Evolutionary conservation across 2,329 filamentous ascomycete genomes (phyloP).

Genomic region (Lachnellula subtilissima): DNA sequence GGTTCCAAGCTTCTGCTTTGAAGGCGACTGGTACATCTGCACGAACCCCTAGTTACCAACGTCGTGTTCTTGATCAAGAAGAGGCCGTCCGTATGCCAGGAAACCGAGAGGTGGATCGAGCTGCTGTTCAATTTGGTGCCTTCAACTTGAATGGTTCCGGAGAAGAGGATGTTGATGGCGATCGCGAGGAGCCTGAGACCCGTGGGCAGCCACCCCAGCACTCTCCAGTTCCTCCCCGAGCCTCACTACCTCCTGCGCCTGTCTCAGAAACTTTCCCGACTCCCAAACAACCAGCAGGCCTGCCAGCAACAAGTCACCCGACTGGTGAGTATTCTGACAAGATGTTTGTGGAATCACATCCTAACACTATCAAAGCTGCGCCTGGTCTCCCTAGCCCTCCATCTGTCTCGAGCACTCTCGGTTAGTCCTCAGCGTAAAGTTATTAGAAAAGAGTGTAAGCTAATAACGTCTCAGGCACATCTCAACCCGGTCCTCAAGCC

Average conservation of each 20-base stretch:
- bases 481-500: conserved; percentile 30
- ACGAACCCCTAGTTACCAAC: conserved; percentile 75
- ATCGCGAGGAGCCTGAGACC: conserved; percentile 92
- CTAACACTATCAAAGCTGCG: conserved; percentile 21
- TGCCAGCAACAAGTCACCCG: conserved; percentile 46
- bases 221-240: conserved; percentile 80
- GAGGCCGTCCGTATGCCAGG: conserved; percentile 98
- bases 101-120: conserved; percentile 88
- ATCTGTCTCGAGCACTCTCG: conserved; percentile 34
- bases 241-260: conserved; percentile 72
- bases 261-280: conserved; percentile 51
- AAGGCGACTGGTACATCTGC: conserved; percentile 63
- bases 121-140: conserved; percentile 93
- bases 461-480: conserved; percentile 2
- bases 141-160: conserved; percentile 76
- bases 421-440: conserved; percentile 22
- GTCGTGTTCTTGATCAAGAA: conserved; percentile 87
- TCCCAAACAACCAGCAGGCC: conserved; percentile 38
- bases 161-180: conserved; percentile 86
- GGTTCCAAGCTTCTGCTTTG: conserved; percentile 73
- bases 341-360: conserved; percentile 1
- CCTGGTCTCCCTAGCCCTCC: conserved; percentile 34
- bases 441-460: background rate
- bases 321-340: conserved; percentile 36
- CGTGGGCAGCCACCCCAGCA: conserved; percentile 89